Percentiles rank a stretch among this genome's conserved stretches.
Evolutionary conservation across 2,329 filamentous ascomycete species (phyloP).

Genomic region (Verticillium alfalfae): DNA sequence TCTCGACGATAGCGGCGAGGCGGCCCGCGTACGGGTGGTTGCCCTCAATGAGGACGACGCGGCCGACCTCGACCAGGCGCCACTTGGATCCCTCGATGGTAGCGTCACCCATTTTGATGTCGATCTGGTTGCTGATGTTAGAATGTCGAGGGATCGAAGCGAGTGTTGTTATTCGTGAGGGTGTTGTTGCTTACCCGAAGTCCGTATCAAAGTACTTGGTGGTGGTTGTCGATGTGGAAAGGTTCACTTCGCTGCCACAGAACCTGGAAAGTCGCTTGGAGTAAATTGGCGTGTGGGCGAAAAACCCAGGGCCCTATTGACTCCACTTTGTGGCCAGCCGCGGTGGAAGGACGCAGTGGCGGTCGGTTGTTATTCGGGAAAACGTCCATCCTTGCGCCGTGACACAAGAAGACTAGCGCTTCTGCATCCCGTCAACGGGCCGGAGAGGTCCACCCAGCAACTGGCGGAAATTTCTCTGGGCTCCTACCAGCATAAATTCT

Average conservation of each 20-base stretch:
- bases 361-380: background rate
- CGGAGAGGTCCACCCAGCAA: background rate
- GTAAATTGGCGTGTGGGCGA: background rate
- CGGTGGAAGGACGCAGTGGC: background rate
- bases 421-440: background rate
- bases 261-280: background rate
- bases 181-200: constrained; percentile 2
- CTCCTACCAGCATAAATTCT: background rate
- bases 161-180: constrained; percentile 11
- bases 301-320: background rate
- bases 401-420: background rate
- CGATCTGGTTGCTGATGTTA: constrained; percentile 38
- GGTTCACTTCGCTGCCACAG: background rate
- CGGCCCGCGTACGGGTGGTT: constrained; percentile 76
- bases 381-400: background rate
- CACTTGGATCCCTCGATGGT: constrained; percentile 77
- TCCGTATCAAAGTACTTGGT: background rate
- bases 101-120: constrained; percentile 75
- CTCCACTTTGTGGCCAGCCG: background rate
- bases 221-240: background rate
- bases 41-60: constrained; percentile 84
- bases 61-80: constrained; percentile 98
- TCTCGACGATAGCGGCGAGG: constrained; percentile 94
- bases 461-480: background rate
- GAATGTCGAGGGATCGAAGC: constrained; percentile 14